Base-by-base conservation (phyloP, 1,284 basidiomycete species). In the Cutaneotrichosporon spelunceum region DNA sequence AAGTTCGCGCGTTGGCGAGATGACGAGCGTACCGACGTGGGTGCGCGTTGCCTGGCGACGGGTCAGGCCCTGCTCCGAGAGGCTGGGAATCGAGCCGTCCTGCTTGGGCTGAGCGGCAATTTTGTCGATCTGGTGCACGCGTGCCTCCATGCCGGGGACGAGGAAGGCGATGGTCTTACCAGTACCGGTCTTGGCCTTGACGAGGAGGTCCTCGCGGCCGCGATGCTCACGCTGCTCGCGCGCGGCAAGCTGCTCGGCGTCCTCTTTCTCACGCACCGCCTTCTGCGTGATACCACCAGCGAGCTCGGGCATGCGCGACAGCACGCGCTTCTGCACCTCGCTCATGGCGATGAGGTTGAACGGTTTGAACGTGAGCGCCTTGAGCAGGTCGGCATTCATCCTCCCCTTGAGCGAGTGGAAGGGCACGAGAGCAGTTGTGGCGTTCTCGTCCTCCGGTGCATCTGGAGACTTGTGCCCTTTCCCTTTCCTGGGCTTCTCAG, bases 1-100 rank as follows among this genome's bases (percentile, higher is more conserved):
- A 56, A 96, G 82, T 75, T 99, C 95, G 63, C 96, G 87, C 0
- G 95, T 99, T 2, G 96, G 95, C 39, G 88, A 92, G 74, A 99
- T 87, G 73, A 99, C 84, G 21, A 99, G 84, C 0, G 88, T 82
- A 7, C 94, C 93, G 48, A 87, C 87, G 27, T 83, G 79, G 11
- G 77, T 69, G 23, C 79, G 79, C 2, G 82, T 78, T 68, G 83
- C 83, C 3, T 68, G 65, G 16, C 79, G 74, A n/a, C 66, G 68
- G 10, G 6, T 24, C 45, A 27, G 23, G 19, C 30, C 39, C 21
- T 27, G 42, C 24, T 21, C n/a, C 6, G 61, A 16, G 16, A 66
- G 55, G 14, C 66, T 54, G n/a, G 62, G 57, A 14, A 66, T 42
- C 13, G 61, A 36, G 16, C 71, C 71, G 56, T 70, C 65, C 11